Conservation (phyloP, 768 basidiomycete genomes). For the Phlebiopsis flavidoalba region DNA sequence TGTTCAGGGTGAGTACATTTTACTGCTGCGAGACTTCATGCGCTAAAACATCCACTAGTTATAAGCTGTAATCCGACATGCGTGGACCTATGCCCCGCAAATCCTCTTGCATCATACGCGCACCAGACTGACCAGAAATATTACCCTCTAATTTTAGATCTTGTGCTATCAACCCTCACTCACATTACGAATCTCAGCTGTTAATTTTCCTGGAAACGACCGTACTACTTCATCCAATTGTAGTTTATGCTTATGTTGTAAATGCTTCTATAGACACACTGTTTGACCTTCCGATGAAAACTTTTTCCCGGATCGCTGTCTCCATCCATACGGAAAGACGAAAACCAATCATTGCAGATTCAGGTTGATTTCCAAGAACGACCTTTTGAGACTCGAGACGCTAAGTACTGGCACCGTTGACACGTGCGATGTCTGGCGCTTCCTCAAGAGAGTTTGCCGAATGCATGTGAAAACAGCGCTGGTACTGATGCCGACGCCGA, state of each 20-base stretch:
- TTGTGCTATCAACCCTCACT: neutral
- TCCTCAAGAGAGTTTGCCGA: neutral
- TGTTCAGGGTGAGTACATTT: conserved; percentile 37
- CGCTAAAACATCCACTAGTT: neutral
- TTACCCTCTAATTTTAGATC: neutral
- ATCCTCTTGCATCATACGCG: neutral
- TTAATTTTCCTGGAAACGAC: neutral
- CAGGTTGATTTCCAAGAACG: no score
- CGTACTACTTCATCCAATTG: neutral
- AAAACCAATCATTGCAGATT: neutral
- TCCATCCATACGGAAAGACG: neutral
- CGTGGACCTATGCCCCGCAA: neutral
- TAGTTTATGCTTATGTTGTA: neutral
- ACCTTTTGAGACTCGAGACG: no score
- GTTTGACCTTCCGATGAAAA: neutral
- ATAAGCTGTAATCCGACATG: neutral
- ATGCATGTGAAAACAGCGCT: neutral
- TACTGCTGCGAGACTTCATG: neutral
- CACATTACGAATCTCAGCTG: neutral
- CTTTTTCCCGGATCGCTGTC: neutral
- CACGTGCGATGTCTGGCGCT: no score
- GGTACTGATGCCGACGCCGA: neutral
- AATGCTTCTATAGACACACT: neutral
- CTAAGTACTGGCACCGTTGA: no score
- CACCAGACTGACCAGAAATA: neutral